phyloP scores from a whole-genome alignment of 2,329 filamentous ascomycete genomes.

The Beauveria sp. region DNA sequence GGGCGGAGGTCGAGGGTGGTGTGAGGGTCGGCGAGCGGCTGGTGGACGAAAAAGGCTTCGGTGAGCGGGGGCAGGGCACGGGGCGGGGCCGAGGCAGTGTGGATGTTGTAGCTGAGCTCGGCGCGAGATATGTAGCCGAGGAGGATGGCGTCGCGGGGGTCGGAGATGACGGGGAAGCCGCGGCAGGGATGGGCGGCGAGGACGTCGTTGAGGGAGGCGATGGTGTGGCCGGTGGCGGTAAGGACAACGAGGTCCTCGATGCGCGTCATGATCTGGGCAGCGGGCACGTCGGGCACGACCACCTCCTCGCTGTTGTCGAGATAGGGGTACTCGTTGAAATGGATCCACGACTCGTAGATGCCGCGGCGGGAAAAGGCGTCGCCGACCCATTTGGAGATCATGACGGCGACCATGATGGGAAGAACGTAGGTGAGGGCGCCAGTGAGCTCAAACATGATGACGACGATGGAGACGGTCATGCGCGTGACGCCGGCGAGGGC shows the following conservation, averaged over 20 bases:
- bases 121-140: constrained; percentile 91
- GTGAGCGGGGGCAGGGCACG: constrained; percentile 60
- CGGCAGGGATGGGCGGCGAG: constrained; percentile 71
- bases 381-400: constrained; percentile 97
- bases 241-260: constrained; percentile 86
- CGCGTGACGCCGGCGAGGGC: constrained; percentile 90
- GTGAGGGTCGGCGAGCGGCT: constrained; percentile 69
- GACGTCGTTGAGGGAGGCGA: constrained; percentile 63
- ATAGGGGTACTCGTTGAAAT: constrained; percentile 91
- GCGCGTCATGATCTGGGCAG: constrained; percentile 85
- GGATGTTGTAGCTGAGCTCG: constrained; percentile 75
- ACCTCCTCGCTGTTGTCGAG: constrained; percentile 86
- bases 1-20: constrained; percentile 80
- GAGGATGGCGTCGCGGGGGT: constrained; percentile 67
- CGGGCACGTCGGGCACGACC: constrained; percentile 71
- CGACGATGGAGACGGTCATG: constrained; percentile 96
- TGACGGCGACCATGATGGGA: constrained; percentile 97
- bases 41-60: constrained; percentile 77
- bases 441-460: constrained; percentile 99
- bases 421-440: constrained; percentile 93
- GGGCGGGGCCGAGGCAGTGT: constrained; percentile 44
- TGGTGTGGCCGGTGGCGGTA: constrained; percentile 80
- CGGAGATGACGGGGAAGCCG: constrained; percentile 84
- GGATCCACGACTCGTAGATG: constrained; percentile 98
- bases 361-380: constrained; percentile 88